These are phyloP conservation scores for Aureobasidium uvarum DNA, from an alignment of 2,329 filamentous ascomycete genomes.

Conservation along the genomic window DNA sequence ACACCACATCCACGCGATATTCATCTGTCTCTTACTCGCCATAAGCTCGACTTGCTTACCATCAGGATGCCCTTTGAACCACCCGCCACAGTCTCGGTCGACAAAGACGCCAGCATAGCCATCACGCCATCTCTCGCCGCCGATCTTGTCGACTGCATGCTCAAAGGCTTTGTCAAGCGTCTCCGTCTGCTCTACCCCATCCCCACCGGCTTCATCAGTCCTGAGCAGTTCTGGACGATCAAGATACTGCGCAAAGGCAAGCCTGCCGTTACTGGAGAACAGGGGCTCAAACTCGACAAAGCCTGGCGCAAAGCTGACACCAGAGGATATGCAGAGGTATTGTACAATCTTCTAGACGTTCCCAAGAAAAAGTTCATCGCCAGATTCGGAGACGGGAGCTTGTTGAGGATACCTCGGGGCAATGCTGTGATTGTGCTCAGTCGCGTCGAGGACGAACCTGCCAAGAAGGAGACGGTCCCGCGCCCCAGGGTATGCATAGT, in stretches of 20 bases:
- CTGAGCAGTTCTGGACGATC: not conserved
- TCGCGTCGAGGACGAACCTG: not conserved
- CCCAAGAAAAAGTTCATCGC: not conserved
- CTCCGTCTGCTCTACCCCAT: slow-evolving; percentile 1
- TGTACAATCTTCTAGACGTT: not conserved
- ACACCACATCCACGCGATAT: not conserved
- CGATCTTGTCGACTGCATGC: not conserved
- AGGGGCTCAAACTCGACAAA: not conserved
- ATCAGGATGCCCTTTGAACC: slow-evolving; percentile 3
- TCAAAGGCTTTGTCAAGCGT: slow-evolving; percentile 1
- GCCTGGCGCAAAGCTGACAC: not conserved
- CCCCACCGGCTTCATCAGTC: not conserved
- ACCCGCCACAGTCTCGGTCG: not conserved
- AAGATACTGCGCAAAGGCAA: not conserved
- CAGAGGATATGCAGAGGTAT: not conserved
- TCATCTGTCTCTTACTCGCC: not conserved
- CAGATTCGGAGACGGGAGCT: not conserved
- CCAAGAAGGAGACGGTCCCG: not conserved
- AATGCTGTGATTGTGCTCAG: slow-evolving; percentile 2
- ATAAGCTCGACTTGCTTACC: not conserved
- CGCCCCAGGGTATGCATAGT: not conserved
- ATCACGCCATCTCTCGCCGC: not conserved
- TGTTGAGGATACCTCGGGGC: not conserved
- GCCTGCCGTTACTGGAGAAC: not conserved
- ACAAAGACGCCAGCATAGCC: too few species aligned